phyloP scores from a whole-genome alignment of 129 eudicot genomes.

The Escallonia rubra region DNA sequence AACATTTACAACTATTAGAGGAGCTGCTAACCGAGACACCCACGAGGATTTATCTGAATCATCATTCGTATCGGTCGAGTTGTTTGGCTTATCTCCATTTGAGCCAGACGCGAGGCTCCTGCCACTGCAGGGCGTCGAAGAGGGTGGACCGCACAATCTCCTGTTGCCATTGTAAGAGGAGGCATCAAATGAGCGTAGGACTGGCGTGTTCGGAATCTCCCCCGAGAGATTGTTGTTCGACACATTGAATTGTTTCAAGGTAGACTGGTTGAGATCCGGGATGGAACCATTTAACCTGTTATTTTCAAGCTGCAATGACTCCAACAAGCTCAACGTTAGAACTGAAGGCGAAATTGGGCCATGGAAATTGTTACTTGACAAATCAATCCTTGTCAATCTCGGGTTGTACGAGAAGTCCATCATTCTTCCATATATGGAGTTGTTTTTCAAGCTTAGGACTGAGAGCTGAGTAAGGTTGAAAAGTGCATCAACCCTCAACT shows the following conservation, averaged over 20 bases:
- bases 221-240: slow-evolving; percentile 57
- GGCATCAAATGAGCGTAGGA: slow-evolving; percentile 28
- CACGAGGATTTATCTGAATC: neutral
- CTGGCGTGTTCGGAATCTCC: slow-evolving; percentile 34
- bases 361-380: slow-evolving; percentile 42
- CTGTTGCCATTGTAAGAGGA: slow-evolving; percentile 40
- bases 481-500: slow-evolving; percentile 33
- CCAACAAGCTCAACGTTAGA: slow-evolving; percentile 23
- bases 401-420: slow-evolving; percentile 47
- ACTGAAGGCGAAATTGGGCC: slow-evolving; percentile 55
- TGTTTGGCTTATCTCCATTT: neutral
- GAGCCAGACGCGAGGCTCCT: neutral
- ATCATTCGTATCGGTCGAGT: neutral
- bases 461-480: slow-evolving; percentile 38
- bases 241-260: slow-evolving; percentile 42
- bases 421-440: slow-evolving; percentile 42
- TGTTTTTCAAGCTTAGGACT: slow-evolving; percentile 45
- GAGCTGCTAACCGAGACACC: neutral
- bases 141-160: slow-evolving; percentile 48
- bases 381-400: slow-evolving; percentile 32
- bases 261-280: slow-evolving; percentile 39
- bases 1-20: slow-evolving; percentile 25
- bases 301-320: slow-evolving; percentile 47
- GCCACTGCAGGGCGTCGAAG: slow-evolving; percentile 15
- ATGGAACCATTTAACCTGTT: slow-evolving; percentile 45